phyloP scores from a whole-genome alignment of 805 yeast genomes.

The Saccharomyces eubayanus region DNA sequence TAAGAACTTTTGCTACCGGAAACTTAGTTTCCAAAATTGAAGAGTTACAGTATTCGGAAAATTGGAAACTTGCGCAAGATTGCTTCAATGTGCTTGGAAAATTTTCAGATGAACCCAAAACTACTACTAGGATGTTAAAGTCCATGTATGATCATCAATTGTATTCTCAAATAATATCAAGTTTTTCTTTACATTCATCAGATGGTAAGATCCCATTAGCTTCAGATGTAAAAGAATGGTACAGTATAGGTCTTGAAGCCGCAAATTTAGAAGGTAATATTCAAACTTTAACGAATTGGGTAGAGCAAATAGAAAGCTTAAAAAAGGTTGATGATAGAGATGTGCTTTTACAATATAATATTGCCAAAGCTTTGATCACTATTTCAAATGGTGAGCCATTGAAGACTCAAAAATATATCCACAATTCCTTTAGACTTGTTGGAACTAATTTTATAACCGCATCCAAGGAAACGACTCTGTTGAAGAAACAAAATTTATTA shows the following conservation, averaged over 20 bases:
- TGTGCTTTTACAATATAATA: slow-evolving; percentile 49
- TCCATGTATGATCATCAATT: slow-evolving; percentile 72
- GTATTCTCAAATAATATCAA: slow-evolving; percentile 55
- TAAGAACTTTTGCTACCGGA: slow-evolving; percentile 61
- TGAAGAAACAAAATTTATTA: slow-evolving; percentile 41
- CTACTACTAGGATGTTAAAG: slow-evolving; percentile 50
- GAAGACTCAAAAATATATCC: slow-evolving; percentile 35
- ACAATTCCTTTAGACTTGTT: slow-evolving; percentile 47
- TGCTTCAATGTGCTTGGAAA: slow-evolving; percentile 64
- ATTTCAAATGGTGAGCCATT: slow-evolving; percentile 31
- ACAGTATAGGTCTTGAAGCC: slow-evolving; percentile 64
- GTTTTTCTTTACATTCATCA: slow-evolving; percentile 41
- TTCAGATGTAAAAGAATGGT: slow-evolving; percentile 40
- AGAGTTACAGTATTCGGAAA: slow-evolving; percentile 75
- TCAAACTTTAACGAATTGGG: slow-evolving; percentile 49
- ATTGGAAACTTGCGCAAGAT: slow-evolving; percentile 81
- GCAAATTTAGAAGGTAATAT: slow-evolving; percentile 58
- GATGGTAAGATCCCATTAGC: slow-evolving; percentile 29
- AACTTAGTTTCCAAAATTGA: slow-evolving; percentile 67
- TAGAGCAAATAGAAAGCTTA: slow-evolving; percentile 40
- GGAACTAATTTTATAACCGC: slow-evolving; percentile 49
- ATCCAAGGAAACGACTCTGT: slow-evolving; percentile 42
- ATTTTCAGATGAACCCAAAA: slow-evolving; percentile 27
- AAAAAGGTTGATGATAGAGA: slow-evolving; percentile 41
- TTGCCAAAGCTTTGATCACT: slow-evolving; percentile 55